phyloP scores from a whole-genome alignment of 148 eudicot genomes.

The Silene uniflora region DNA sequence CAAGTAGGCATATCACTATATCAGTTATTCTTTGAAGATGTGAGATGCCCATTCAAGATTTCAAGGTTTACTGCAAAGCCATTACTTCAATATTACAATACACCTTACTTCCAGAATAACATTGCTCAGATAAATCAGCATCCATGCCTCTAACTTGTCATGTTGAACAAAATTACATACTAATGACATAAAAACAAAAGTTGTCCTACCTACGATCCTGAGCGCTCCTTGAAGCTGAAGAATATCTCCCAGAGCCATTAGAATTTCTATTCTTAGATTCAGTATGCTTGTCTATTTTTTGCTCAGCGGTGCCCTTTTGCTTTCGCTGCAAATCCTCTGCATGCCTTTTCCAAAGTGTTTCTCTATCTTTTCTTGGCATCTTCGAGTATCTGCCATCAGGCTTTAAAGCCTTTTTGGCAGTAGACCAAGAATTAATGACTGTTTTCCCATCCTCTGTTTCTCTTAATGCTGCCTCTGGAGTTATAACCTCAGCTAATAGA shows the following conservation, averaged over 20 bases:
- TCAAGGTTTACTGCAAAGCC: background rate
- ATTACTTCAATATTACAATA: background rate
- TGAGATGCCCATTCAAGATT: background rate
- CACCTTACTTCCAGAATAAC: background rate
- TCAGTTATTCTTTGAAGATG: background rate
- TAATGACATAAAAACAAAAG: background rate
- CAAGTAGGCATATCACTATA: no score
- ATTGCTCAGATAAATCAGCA: background rate
- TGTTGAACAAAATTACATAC: background rate
- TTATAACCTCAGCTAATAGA: conserved; percentile 63
- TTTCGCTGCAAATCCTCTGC: conserved; percentile 69
- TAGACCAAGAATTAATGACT: conserved; percentile 79
- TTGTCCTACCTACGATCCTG: conserved; percentile 40
- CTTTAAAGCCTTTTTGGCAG: conserved; percentile 74
- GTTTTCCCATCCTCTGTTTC: conserved; percentile 82
- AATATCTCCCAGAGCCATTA: conserved; percentile 40
- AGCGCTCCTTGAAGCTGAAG: conserved; percentile 37
- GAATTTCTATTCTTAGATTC: conserved; percentile 42
- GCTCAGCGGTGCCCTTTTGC: conserved; percentile 40
- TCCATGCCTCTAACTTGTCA: background rate
- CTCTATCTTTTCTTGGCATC: conserved; percentile 82
- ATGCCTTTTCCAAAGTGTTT: conserved; percentile 80
- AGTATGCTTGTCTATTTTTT: conserved; percentile 43
- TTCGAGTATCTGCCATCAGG: conserved; percentile 61
- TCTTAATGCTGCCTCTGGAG: conserved; percentile 51